Evolutionary conservation across 2,329 filamentous ascomycete genomes (phyloP).

Genomic region (Pseudogymnoascus sp.): DNA sequence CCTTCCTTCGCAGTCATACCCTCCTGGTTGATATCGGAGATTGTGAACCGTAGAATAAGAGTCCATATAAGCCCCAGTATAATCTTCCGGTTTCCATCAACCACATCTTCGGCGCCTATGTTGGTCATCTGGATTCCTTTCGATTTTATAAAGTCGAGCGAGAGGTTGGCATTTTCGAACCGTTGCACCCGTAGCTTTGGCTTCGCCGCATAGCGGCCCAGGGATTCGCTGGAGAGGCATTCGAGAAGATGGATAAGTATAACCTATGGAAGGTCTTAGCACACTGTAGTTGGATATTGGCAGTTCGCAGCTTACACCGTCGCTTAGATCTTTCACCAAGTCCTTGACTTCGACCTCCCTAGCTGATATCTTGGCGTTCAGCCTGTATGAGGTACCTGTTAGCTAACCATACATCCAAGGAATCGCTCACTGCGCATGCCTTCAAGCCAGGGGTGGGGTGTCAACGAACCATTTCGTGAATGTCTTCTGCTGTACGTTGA

Average conservation of each 20-base stretch:
- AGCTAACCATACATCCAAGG: background rate
- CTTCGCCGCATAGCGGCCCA: constrained; percentile 92
- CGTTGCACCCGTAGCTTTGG: constrained; percentile 93
- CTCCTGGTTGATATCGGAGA: constrained; percentile 97
- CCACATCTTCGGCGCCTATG: constrained; percentile 95
- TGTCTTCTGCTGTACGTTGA: constrained; percentile 91
- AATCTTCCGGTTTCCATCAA: constrained; percentile 96
- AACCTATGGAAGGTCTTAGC: constrained; percentile 47
- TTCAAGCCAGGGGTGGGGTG: background rate
- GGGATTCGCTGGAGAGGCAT: constrained; percentile 86
- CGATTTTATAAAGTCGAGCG: constrained; percentile 85
- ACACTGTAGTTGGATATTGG: constrained; percentile 9
- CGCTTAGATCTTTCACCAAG: constrained; percentile 80
- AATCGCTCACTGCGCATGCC: constrained; percentile 15
- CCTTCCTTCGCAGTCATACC: constrained; percentile 97
- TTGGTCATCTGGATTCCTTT: constrained; percentile 96
- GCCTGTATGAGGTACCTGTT: constrained; percentile 43
- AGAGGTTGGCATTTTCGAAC: constrained; percentile 97
- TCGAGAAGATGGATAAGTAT: constrained; percentile 95
- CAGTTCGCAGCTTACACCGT: constrained; percentile 61
- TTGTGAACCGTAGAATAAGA: constrained; percentile 93
- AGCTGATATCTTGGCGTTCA: constrained; percentile 86
- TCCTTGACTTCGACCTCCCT: constrained; percentile 76
- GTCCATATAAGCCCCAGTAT: constrained; percentile 98
- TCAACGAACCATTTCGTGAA: constrained; percentile 83